Evolutionary conservation across 2,329 filamentous ascomycete genomes (phyloP), one percentile per base, ranked within the genome.

Genomic region (Colletotrichum truncatum): DNA sequence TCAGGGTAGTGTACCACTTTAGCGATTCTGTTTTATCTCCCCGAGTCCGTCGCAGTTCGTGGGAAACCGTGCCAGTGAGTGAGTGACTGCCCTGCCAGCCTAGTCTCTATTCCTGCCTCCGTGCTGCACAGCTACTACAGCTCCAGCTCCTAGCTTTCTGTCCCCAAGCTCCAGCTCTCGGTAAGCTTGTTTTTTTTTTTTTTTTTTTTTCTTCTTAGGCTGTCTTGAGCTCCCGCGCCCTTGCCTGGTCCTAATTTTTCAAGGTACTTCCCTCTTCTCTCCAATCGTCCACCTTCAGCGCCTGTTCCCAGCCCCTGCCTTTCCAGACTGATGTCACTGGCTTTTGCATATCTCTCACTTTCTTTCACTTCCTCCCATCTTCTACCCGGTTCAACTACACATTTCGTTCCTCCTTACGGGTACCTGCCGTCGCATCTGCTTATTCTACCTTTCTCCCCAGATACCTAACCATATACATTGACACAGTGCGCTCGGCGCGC

Each of bases 401-500:
- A 52, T 23, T 23, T 18, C 43, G 18, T 32, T 32, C 6, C 30
- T 7, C 43, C 23, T 46, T 46, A 36, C 43, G n/a, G n/a, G 34
- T 62, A 32, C 36, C 32, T 25, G n/a, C 41, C 21, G 26, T 26
- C 41, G 36, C 36, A 39, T 36, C 26, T 25, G 32, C 59, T 56
- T 34, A 21, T 28, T 25, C 23, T 23, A 25, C 25, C 38, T 53
- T 23, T 38, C 30, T 25, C 26, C 21, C 6, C 7, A 23, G 12
- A 21, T 46, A 16, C 16, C 10, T 32, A 25, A 18, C 45, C n/a
- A n/a, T 32, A 18, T 46, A 30, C 36, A 41, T 28, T 55, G 16
- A 52, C 64, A 67, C 61, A 34, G 53, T 58, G 36, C 60, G 64
- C 60, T 39, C 46, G 21, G 34, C 25, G 59, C 45, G 51, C n/a